phyloP scores from a whole-genome alignment of 352 stramenopile genomes.

The Phytophthora colocasiae region DNA sequence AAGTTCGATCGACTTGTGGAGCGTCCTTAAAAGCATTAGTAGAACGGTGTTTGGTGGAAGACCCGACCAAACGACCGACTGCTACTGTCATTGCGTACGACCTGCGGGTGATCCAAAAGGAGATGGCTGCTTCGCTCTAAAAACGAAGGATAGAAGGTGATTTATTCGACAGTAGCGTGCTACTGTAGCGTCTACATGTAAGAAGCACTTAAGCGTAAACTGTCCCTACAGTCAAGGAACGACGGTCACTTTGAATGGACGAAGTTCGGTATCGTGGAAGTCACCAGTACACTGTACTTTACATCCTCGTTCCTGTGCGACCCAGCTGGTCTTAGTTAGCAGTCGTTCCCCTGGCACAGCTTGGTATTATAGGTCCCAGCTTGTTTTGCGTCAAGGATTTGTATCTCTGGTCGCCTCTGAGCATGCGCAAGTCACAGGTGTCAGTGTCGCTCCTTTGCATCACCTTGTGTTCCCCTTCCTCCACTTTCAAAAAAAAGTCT shows the following conservation, averaged over 20 bases:
- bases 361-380: conserved; percentile 23
- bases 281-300: conserved; percentile 11
- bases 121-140: conserved; percentile 32
- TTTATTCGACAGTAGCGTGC: conserved; percentile 14
- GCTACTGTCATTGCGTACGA: conserved; percentile 35
- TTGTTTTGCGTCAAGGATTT: conserved; percentile 39
- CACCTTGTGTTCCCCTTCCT: neutral
- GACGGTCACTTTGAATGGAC: neutral
- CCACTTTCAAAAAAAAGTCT: conserved; percentile 16
- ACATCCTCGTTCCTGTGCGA: conserved; percentile 17
- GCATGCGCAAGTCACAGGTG: neutral
- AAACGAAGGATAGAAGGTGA: neutral
- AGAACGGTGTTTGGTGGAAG: conserved; percentile 21
- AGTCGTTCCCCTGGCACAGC: conserved; percentile 16
- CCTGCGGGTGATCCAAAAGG: conserved; percentile 32
- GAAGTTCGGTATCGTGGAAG: conserved; percentile 4
- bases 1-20: conserved; percentile 22
- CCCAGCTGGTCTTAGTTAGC: conserved; percentile 22
- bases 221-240: neutral
- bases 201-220: too few relatives aligned
- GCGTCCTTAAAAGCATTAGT: conserved; percentile 19
- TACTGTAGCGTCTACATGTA: conserved; percentile 10
- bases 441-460: conserved; percentile 24
- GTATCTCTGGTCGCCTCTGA: neutral
- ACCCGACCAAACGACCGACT: conserved; percentile 19